Base-by-base conservation (phyloP, 164 flowering plant species). In the Akebia trifoliata region DNA sequence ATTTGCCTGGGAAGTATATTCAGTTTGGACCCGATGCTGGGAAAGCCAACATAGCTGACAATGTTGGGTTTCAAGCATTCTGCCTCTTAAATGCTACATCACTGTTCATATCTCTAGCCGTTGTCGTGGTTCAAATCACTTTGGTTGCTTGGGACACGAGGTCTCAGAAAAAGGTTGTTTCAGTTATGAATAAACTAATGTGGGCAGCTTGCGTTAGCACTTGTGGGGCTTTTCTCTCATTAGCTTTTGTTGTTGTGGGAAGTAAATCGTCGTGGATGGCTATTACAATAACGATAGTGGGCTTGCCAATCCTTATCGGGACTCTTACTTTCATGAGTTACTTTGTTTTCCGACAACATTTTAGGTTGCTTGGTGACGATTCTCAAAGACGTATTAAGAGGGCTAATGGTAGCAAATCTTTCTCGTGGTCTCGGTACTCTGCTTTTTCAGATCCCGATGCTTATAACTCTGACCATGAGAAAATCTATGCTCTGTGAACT, bases 191-290 rank as follows among this genome's bases (percentile, higher is more conserved):
- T 82, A 93, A 93, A 75, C 78, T 90, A 8, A 87, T 90, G 92
- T 93, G 97, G 98, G 81, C 91, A 37, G 98, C 98, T 18, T 84
- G 90, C 54, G 64, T 83, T 15, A 81, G 88, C 81, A 93, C 95
- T 15, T 87, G 91, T 47, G 92, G 86, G 3, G 86, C 98, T 12
- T 92, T 85, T 31, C 66, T 89, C 10, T 66, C 95, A 6, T 64
- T 92, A 50, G 89, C 92, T 22, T 92, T 78, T 64, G 85, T 83
- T 37, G 85, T 90, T 34, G 95, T 90, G 17, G 96, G 98, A 22
- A 72, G 64, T 25, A 28, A 45, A 26, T 68, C 63, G 4, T 72
- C 87, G 1, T 87, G 97, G 97, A 85, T 87, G 94, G 90, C 94
- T 3, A 64, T 79, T 12, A 76, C 81, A 2, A 72, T 93, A 42